These are phyloP conservation scores for Entomophthora muscae DNA, from an alignment of 371 early-diverging fungal species.

Conservation along the genomic window DNA sequence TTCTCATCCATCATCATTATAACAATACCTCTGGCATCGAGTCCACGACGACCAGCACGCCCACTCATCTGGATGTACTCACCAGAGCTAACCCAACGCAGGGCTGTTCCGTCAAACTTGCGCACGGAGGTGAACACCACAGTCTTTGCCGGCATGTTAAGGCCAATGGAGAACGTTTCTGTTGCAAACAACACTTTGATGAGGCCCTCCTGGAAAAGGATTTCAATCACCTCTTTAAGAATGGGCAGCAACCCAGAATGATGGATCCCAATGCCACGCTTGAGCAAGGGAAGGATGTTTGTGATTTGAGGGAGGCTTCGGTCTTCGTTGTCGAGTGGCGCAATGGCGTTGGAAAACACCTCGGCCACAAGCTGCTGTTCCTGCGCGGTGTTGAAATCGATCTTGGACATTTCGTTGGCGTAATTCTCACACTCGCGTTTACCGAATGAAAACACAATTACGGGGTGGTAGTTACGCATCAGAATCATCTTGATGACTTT, in stretches of 20 bases:
- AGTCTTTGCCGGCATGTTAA: constrained; percentile 99
- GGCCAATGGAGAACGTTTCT: constrained; percentile 99
- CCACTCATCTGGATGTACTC: constrained; percentile 99
- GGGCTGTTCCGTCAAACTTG: constrained; percentile 92
- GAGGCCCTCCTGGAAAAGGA: constrained; percentile 97
- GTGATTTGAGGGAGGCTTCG: constrained; percentile 87
- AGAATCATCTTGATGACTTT: constrained; percentile 92
- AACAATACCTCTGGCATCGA: constrained; percentile 97
- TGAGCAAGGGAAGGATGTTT: constrained; percentile 82
- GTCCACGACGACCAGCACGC: constrained; percentile 93
- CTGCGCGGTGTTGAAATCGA: constrained; percentile 69
- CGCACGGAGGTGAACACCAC: constrained; percentile 96
- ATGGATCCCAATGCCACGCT: constrained; percentile 98
- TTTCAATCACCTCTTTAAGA: constrained; percentile 98
- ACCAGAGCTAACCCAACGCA: constrained; percentile 83
- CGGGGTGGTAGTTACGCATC: constrained; percentile 87
- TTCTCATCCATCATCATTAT: constrained; percentile 94
- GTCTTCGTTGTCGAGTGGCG: constrained; percentile 84
- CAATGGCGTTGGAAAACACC: constrained; percentile 90
- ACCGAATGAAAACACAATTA: constrained; percentile 98
- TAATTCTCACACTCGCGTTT: constrained; percentile 94
- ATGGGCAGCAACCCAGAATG: constrained; percentile 99
- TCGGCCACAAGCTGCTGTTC: constrained; percentile 81
- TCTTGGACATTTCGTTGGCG: constrained; percentile 79
- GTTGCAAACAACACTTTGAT: constrained; percentile 99